Percentiles rank a stretch among this genome's conserved stretches.
Evolutionary conservation across 208 protist genomes (phyloP).

Genomic region (Strigomonas culicis): DNA sequence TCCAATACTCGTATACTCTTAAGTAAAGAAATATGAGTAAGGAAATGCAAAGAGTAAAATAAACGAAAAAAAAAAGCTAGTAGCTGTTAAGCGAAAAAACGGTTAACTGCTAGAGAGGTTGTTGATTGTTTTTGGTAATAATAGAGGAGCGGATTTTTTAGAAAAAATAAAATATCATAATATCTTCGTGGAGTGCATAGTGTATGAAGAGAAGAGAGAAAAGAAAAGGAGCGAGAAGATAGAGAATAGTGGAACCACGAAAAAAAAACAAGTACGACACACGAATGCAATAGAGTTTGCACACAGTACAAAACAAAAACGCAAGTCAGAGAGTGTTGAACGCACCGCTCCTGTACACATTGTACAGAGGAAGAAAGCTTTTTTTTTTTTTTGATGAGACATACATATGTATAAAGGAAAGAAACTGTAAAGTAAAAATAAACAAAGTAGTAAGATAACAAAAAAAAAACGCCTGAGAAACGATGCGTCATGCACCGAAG

Average conservation of each 20-base stretch:
- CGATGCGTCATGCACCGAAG: slow-evolving; percentile 2
- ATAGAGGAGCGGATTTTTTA: neutral
- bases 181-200: neutral
- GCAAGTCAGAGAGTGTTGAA: neutral
- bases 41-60: no score
- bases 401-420: neutral
- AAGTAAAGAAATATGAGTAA: no score
- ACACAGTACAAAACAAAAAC: neutral
- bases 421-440: slow-evolving; percentile 3
- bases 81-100: no score
- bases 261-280: slow-evolving; percentile 1
- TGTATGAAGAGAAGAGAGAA: neutral
- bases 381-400: slow-evolving; percentile 1
- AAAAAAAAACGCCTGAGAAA: neutral
- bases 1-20: no score
- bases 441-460: neutral
- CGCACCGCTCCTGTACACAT: neutral
- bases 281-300: neutral
- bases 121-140: neutral
- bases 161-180: neutral
- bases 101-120: no score
- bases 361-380: neutral
- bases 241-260: neutral
- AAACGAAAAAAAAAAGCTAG: neutral
- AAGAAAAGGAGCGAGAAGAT: neutral